phyloP scores from a whole-genome alignment of 305 asterid genomes.

The Andrographis paniculata region DNA sequence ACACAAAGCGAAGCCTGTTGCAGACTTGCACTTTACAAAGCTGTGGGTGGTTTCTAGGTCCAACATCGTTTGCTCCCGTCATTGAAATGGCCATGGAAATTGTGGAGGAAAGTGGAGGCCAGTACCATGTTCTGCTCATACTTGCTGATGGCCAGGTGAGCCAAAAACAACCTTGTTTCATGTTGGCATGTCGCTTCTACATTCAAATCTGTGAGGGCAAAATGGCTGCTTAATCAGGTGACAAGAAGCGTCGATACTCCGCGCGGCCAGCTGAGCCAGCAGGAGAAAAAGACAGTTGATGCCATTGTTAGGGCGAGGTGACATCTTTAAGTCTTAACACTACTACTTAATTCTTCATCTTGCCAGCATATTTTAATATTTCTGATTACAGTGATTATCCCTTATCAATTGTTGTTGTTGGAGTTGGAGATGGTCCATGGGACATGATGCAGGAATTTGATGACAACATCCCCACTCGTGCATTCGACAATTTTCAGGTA shows the following conservation, averaged over 20 bases:
- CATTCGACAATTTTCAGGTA: conserved; percentile 42
- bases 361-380: conserved; percentile 6
- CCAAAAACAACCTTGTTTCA: not conserved
- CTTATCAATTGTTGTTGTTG: conserved; percentile 45
- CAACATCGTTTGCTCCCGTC: conserved; percentile 49
- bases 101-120: conserved; percentile 44
- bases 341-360: not conserved
- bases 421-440: conserved; percentile 72
- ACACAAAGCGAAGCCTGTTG: not conserved
- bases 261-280: conserved; percentile 33
- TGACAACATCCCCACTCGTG: conserved; percentile 45
- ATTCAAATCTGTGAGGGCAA: not conserved
- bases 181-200: not conserved
- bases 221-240: conserved; percentile 25
- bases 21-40: no score
- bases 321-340: not conserved
- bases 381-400: conserved; percentile 33
- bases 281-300: conserved; percentile 44
- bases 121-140: conserved; percentile 47
- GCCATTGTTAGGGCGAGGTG: conserved; percentile 56
- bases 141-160: conserved; percentile 51
- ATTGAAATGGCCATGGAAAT: conserved; percentile 44
- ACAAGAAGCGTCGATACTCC: conserved; percentile 42
- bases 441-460: conserved; percentile 54
- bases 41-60: conserved; percentile 23